Percentiles rank a stretch among this genome's conserved stretches.
Evolutionary conservation across 441 rosid species (phyloP).

Genomic region (Mallotus repandus): DNA sequence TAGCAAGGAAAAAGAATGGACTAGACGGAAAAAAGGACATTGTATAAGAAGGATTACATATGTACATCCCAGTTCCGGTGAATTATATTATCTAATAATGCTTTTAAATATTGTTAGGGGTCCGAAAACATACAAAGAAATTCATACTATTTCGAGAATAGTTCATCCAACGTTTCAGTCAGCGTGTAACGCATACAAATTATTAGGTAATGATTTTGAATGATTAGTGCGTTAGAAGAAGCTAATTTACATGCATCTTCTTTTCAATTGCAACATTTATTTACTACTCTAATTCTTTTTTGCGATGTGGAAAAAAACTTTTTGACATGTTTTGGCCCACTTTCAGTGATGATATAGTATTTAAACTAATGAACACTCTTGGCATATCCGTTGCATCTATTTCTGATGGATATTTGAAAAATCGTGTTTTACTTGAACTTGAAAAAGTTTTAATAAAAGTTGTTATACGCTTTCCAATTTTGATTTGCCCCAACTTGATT

Average conservation of each 20-base stretch:
- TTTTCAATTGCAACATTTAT: too few species aligned
- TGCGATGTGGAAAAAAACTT: background rate
- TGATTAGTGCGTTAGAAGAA: too few species aligned
- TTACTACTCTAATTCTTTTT: too few species aligned
- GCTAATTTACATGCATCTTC: too few species aligned
- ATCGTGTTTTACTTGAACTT: background rate
- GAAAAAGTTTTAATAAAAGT: background rate
- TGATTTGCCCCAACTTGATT: background rate
- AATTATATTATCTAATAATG: background rate
- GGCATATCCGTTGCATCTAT: background rate
- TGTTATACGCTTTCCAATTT: too few species aligned
- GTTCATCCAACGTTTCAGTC: too few species aligned
- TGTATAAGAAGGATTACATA: background rate
- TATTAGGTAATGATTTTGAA: too few species aligned
- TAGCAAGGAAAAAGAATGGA: background rate
- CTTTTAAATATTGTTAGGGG: background rate
- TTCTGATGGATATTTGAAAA: background rate
- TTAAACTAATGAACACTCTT: background rate
- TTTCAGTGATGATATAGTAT: background rate
- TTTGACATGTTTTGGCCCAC: background rate
- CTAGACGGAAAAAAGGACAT: background rate
- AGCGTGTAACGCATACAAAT: too few species aligned
- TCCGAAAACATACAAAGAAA: background rate
- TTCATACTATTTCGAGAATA: too few species aligned
- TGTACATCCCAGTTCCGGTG: background rate